Evolutionary conservation across 176 grass and related monocot species (phyloP), one percentile per base, ranked within the genome.

Genomic region (Zea luxurians): DNA sequence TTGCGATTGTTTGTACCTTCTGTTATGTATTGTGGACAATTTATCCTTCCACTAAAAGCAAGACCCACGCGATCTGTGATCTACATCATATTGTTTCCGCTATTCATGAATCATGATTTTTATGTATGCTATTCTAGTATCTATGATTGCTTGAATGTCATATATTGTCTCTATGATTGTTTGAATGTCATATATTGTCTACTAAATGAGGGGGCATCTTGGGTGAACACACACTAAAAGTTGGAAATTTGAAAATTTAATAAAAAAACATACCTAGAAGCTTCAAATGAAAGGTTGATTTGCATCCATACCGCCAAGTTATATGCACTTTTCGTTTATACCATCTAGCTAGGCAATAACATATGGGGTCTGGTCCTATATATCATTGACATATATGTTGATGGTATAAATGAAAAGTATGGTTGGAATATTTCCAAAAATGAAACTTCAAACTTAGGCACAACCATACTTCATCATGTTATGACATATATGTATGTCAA

Each of bases 21-120:
- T 36, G 8, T 36, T 42, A 3, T n/a, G 21, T 10, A 11, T 52
- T 36, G 9, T 71, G 9, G 42, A 45, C 11, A 38, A 48, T 65
- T 78, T 65, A 66, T 82, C 37, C 48, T 82, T 73, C 47, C 37
- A 45, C 48, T 17, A 55, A 55, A 55, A 55, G 53, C 53, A 55
- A 55, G 16, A n/a, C 53, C 20, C 6, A 21, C 12, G 21, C 9
- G 43, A 66, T 82, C 48, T 18, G n/a, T 73, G 48, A 57, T 66
- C 80, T 75, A 16, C 27, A 40, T 68, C 49, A 59, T 47, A 60
- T 37, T 69, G 61, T 69, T 27, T 69, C 70, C 48, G 16, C 27
- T 68, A 10, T 21, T 75, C 21, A 41, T 41, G 57, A 20, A 27
- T 27, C 27, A 27, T 27, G 27, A 27, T 52, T 52, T 75, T 4